A percentile compares a stretch with the other conserved stretches of the same genome.
phyloP scores from a whole-genome alignment of 1,139 yeast genomes.

The Meyerozyma elateridarum region DNA sequence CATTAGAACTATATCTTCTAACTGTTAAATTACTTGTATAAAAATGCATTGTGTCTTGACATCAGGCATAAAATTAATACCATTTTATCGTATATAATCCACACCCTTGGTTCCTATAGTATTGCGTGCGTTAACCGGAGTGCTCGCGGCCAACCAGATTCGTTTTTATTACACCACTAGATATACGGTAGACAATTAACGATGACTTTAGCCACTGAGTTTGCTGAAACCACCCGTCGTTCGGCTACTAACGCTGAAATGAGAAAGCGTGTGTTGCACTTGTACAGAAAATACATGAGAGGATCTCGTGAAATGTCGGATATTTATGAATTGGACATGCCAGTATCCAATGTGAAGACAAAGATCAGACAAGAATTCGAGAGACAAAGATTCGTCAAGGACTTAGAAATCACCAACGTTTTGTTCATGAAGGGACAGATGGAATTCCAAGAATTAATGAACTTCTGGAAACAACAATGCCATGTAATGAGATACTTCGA shows the following conservation, averaged over 20 bases:
- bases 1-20: no score
- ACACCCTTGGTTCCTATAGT: no score
- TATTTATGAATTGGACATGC: slow-evolving; percentile 76
- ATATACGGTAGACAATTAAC: slow-evolving; percentile 4
- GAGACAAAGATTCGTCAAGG: slow-evolving; percentile 71
- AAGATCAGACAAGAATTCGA: slow-evolving; percentile 88
- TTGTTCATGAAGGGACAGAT: slow-evolving; percentile 79
- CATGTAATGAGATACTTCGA: slow-evolving; percentile 82
- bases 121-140: background rate
- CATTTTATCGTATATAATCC: no score
- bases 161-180: slow-evolving; percentile 3
- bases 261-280: slow-evolving; percentile 58
- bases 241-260: slow-evolving; percentile 60
- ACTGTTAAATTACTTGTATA: background rate
- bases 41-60: background rate
- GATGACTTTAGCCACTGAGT: slow-evolving; percentile 72
- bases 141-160: slow-evolving; percentile 3
- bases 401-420: slow-evolving; percentile 61
- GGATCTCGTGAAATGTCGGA: slow-evolving; percentile 60
- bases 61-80: no score
- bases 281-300: slow-evolving; percentile 71
- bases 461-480: slow-evolving; percentile 89
- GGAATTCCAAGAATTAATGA: slow-evolving; percentile 86
- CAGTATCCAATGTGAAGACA: slow-evolving; percentile 76
- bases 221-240: slow-evolving; percentile 77